Base-by-base conservation (phyloP, 306 rosid species). In the Glycine latifolia region DNA sequence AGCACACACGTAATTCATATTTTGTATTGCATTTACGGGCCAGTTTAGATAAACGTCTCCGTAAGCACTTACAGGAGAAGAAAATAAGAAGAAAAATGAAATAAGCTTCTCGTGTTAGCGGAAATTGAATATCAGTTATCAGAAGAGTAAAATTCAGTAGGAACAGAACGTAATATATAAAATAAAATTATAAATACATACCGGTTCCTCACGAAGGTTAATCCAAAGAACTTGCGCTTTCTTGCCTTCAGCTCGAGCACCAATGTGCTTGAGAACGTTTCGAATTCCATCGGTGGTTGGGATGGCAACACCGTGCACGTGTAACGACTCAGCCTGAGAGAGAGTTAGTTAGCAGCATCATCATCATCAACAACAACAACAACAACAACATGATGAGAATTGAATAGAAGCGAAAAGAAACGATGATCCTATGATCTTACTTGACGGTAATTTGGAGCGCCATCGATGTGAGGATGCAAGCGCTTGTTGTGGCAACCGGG, bases 401-500 rank as follows among this genome's bases (percentile, higher is more conserved):
- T 9, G 14, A 48, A 12, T 2, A 17, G 10, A 15, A 43, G 6
- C 46, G 46, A 16, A 54, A 46, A 10, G 3, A 16, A 26, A 58
- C 0, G 55, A 16, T 26, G 31, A 26, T 26, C 31, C 31, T 26
- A 26, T 26, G 31, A 26, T 26, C 31, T 1, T 26, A 77, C 97
- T 89, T 90, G 95, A 52, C 98, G 98, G 69, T 94, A 94, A 87
- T 94, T 94, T 35, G 98, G 97, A 88, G 98, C 98, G 16, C 98
- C 98, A 10, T 90, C 95, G 82, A 94, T 89, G 76, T 91, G 97
- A 73, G 98, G 94, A 31, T 85, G 83, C 80, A 94, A 78, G 31
- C 97, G 98, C 73, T 91, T 94, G 81, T 94, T 91, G 84, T 94
- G 98, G 85, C 98, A 94, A 47, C 98, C 98, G 4, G 98, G 98